phyloP scores from a whole-genome alignment of 2,329 filamentous ascomycete genomes.

The Pseudogymnoascus sp. region DNA sequence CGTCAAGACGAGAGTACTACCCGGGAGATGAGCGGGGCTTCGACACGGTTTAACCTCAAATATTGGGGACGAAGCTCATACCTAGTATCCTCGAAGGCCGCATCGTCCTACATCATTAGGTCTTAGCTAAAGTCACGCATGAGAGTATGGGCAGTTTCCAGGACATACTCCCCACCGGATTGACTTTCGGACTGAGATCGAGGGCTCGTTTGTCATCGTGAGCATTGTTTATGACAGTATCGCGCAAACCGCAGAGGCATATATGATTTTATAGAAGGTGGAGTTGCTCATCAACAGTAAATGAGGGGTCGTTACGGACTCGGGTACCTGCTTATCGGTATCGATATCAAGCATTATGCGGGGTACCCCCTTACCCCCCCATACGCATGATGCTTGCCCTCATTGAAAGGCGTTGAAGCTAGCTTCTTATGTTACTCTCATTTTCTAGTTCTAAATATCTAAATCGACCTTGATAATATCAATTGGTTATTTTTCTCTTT shows the following conservation, averaged over 20 bases:
- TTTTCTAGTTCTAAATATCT: background rate
- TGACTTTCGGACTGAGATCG: conserved; percentile 11
- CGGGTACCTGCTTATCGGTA: background rate
- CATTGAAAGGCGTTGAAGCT: background rate
- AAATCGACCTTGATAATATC: background rate
- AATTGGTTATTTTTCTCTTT: background rate
- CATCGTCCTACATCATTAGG: background rate
- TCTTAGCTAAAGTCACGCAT: background rate
- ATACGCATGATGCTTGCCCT: background rate
- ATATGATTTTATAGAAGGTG: background rate
- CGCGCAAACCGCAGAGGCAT: background rate
- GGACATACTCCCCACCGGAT: conserved; percentile 10
- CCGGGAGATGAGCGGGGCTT: background rate
- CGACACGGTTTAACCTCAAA: background rate
- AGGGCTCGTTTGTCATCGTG: conserved; percentile 1
- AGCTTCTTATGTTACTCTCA: background rate
- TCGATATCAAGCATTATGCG: background rate
- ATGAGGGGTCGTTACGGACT: background rate
- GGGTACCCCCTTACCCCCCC: background rate
- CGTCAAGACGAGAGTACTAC: conserved; percentile 21
- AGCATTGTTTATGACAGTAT: background rate
- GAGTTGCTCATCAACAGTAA: background rate
- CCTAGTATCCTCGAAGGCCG: background rate
- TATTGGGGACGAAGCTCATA: background rate
- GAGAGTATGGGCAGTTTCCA: background rate